Conservation (phyloP, 2,329 filamentous ascomycete genomes). For the Chaetomiaceae sp. region DNA sequence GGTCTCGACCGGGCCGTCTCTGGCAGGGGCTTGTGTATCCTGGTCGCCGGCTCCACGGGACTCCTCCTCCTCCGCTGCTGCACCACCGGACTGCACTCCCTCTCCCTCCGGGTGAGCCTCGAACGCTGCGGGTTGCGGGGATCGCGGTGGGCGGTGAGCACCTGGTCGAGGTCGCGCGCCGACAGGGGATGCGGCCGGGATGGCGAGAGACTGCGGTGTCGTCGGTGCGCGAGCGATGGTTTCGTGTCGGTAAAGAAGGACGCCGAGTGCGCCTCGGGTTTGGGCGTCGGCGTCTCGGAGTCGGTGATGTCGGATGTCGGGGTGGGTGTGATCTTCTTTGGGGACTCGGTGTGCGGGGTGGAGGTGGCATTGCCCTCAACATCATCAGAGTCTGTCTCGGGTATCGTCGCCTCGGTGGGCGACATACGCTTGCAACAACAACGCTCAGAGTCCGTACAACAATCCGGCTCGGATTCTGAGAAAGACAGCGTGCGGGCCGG, state of each 20-base stretch:
- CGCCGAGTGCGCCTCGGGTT: slow-evolving; percentile 23
- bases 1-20: slow-evolving; percentile 40
- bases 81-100: slow-evolving; percentile 34
- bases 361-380: slow-evolving; percentile 10
- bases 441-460: slow-evolving; percentile 32
- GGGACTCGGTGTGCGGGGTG: background rate
- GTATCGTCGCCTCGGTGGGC: slow-evolving; percentile 31
- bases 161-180: slow-evolving; percentile 23
- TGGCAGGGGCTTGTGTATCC: slow-evolving; percentile 44
- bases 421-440: slow-evolving; percentile 40
- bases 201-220: slow-evolving; percentile 30
- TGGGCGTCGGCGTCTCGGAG: slow-evolving; percentile 28
- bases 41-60: slow-evolving; percentile 43
- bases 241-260: slow-evolving; percentile 28
- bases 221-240: slow-evolving; percentile 29
- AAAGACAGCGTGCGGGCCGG: slow-evolving; percentile 49
- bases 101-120: slow-evolving; percentile 27
- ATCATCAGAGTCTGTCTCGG: background rate
- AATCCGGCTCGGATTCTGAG: slow-evolving; percentile 46
- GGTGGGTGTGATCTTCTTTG: slow-evolving; percentile 1
- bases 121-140: slow-evolving; percentile 29
- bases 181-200: slow-evolving; percentile 30
- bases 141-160: slow-evolving; percentile 28
- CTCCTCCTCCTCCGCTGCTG: slow-evolving; percentile 36
- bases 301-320: slow-evolving; percentile 18